Conservation (phyloP, 108 stramenopile genomes). For the Nitzschia sp. region DNA sequence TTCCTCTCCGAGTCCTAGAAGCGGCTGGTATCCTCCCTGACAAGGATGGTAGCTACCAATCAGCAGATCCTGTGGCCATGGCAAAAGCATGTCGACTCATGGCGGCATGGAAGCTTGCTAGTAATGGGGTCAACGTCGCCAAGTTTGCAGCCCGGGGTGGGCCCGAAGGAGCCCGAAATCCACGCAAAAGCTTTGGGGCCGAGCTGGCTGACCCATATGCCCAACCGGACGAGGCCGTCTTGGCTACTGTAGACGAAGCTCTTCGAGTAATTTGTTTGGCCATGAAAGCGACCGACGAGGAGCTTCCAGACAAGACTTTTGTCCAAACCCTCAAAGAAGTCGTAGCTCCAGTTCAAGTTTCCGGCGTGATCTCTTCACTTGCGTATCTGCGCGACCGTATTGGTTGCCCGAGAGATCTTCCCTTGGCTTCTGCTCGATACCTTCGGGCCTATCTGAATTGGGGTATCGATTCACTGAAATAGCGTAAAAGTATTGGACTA, state of each 20-base stretch:
- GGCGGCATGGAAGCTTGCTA: slow-evolving; percentile 83
- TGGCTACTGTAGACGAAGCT: slow-evolving; percentile 58
- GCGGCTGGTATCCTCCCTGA: slow-evolving; percentile 56
- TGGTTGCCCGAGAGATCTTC: slow-evolving; percentile 81
- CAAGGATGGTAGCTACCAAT: slow-evolving; percentile 66
- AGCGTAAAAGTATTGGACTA: too few species aligned
- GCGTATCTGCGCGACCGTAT: slow-evolving; percentile 79
- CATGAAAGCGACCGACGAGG: slow-evolving; percentile 47
- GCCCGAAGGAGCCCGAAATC: slow-evolving; percentile 68
- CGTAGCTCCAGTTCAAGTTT: slow-evolving; percentile 42
- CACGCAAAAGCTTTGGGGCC: slow-evolving; percentile 80
- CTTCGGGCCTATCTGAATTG: slow-evolving; percentile 83
- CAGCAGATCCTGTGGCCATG: slow-evolving; percentile 54
- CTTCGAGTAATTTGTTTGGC: slow-evolving; percentile 60
- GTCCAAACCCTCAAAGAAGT: slow-evolving; percentile 31
- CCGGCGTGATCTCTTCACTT: slow-evolving; percentile 61
- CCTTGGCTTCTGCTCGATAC: slow-evolving; percentile 73
- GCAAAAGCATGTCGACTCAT: slow-evolving; percentile 63
- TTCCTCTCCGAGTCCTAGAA: slow-evolving; percentile 70
- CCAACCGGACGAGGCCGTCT: slow-evolving; percentile 46
- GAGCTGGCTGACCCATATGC: slow-evolving; percentile 86
- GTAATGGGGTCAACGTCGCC: slow-evolving; percentile 47
- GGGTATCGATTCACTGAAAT: slow-evolving; percentile 50
- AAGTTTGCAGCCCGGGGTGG: slow-evolving; percentile 81
- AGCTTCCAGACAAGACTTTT: slow-evolving; percentile 19